phyloP scores from a whole-genome alignment of 23 red algal genomes.

The Gracilaria vermiculophylla region DNA sequence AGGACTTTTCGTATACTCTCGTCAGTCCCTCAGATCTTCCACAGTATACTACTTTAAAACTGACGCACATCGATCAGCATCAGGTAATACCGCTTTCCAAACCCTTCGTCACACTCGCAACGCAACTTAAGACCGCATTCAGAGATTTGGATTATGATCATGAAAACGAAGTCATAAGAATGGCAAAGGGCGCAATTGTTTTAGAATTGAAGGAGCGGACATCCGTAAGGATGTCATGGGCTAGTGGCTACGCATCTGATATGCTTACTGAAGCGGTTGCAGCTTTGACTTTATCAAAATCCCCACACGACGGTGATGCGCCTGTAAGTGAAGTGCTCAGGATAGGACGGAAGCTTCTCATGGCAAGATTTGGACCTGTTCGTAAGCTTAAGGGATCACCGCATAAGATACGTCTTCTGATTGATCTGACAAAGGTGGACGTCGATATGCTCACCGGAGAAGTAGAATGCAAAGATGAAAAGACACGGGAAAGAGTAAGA shows the following conservation, averaged over 20 bases:
- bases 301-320: slow-evolving; percentile 44
- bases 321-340: slow-evolving; percentile 44
- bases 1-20: slow-evolving; percentile 92
- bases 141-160: slow-evolving; percentile 56
- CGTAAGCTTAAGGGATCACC: slow-evolving; percentile 42
- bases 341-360: slow-evolving; percentile 75
- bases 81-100: slow-evolving; percentile 70
- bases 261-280: slow-evolving; percentile 69
- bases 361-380: slow-evolving; percentile 80
- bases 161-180: slow-evolving; percentile 22
- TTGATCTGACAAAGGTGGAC: slow-evolving; percentile 71
- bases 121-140: slow-evolving; percentile 75
- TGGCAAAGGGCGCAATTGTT: slow-evolving; percentile 41
- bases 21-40: slow-evolving; percentile 82
- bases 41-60: slow-evolving; percentile 84
- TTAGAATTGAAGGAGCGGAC: slow-evolving; percentile 39
- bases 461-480: slow-evolving; percentile 75
- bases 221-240: slow-evolving; percentile 72
- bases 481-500: slow-evolving; percentile 68
- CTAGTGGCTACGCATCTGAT: slow-evolving; percentile 62
- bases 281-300: slow-evolving; percentile 50
- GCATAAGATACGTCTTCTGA: slow-evolving; percentile 49
- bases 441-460: slow-evolving; percentile 85
- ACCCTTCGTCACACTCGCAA: slow-evolving; percentile 64
- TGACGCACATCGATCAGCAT: slow-evolving; percentile 78